phyloP scores from a whole-genome alignment of 331 rosid genomes.

The Phaseolus coccineus region DNA sequence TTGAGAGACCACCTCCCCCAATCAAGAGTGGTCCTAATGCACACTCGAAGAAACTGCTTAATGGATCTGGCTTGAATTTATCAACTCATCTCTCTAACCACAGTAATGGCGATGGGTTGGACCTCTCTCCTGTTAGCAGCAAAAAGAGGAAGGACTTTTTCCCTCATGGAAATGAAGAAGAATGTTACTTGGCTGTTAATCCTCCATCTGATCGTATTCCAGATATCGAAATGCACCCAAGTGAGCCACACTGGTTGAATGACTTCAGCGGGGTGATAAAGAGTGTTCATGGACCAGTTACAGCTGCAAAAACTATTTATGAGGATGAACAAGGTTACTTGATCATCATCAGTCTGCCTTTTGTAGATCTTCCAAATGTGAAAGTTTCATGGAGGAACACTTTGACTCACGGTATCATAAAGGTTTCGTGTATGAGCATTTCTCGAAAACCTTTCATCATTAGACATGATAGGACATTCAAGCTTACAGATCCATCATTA shows the following conservation, averaged over 20 bases:
- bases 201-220: slow-evolving; percentile 70
- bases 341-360: slow-evolving; percentile 83
- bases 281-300: slow-evolving; percentile 88
- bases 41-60: slow-evolving; percentile 83
- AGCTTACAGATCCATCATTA: slow-evolving; percentile 79
- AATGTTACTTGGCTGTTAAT: slow-evolving; percentile 82
- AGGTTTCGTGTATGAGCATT: slow-evolving; percentile 87
- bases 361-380: slow-evolving; percentile 88
- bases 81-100: slow-evolving; percentile 76
- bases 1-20: slow-evolving; percentile 77
- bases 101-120: slow-evolving; percentile 70
- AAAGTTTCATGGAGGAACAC: slow-evolving; percentile 97
- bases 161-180: slow-evolving; percentile 75
- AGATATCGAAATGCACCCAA: slow-evolving; percentile 68
- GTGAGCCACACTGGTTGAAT: slow-evolving; percentile 72
- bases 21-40: slow-evolving; percentile 62
- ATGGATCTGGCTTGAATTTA: slow-evolving; percentile 85
- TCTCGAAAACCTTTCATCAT: slow-evolving; percentile 81
- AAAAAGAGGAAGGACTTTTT: slow-evolving; percentile 86
- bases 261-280: slow-evolving; percentile 94
- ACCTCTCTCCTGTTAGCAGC: slow-evolving; percentile 71
- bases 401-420: slow-evolving; percentile 79
- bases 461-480: slow-evolving; percentile 90
- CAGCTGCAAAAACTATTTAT: slow-evolving; percentile 91
- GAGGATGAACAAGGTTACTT: slow-evolving; percentile 90